Evolutionary conservation across 1,139 yeast genomes (phyloP), one percentile per base, ranked within the genome.

Genomic region (Taphrina deformans): DNA sequence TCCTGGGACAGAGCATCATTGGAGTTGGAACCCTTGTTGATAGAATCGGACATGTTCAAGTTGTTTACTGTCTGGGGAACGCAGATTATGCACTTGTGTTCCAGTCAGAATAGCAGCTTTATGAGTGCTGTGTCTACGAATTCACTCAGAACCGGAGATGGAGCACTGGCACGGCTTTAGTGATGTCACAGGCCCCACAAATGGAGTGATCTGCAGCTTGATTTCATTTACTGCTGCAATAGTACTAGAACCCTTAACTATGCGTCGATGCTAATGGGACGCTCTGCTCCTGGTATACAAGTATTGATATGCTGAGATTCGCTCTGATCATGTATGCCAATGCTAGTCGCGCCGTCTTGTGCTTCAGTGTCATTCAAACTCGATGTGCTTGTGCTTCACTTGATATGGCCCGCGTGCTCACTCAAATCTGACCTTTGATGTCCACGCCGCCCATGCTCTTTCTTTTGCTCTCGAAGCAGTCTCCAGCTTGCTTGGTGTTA

Each of bases 361-460:
- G n/a, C n/a, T n/a, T n/a, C n/a, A n/a, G n/a, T n/a, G n/a, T n/a
- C n/a, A n/a, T n/a, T n/a, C n/a, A n/a, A n/a, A n/a, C n/a, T n/a
- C n/a, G n/a, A n/a, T n/a, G n/a, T n/a, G n/a, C n/a, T n/a, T n/a
- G n/a, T n/a, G n/a, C n/a, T n/a, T n/a, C n/a, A n/a, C n/a, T n/a
- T n/a, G n/a, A n/a, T n/a, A n/a, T n/a, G n/a, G n/a, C n/a, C n/a
- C n/a, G n/a, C n/a, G n/a, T n/a, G n/a, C n/a, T n/a, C n/a, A n/a
- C n/a, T 73, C 74, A 88, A 21, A 87, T 81, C 75, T 92, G 97
- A 0, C 98, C 97, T 77, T 91, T 92, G 68, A 92, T 91, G 73
- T 92, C 97, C n/a, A 92, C 85, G 10, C 61, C 44, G n/a, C 51
- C 55, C 62, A 33, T 66, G 27, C 55, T 46, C 72, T 83, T 87